Evolutionary conservation across 2,329 filamentous ascomycete genomes (phyloP).

Genomic region (Sarocladium oryzae): DNA sequence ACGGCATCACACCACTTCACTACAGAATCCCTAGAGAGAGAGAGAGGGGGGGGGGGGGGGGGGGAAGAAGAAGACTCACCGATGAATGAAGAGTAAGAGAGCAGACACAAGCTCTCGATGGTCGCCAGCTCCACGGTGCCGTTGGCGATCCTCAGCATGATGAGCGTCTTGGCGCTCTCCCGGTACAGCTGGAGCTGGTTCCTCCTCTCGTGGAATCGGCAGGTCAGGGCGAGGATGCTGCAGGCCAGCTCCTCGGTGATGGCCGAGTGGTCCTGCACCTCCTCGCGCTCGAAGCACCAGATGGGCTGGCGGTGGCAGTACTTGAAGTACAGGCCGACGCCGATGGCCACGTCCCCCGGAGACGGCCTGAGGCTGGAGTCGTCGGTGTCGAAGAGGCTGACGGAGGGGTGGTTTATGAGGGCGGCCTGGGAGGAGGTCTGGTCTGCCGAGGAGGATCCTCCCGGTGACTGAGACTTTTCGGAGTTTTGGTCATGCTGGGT

Average conservation of each 20-base stretch:
- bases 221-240: slow-evolving; percentile 33
- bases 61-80: slow-evolving; percentile 26
- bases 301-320: slow-evolving; percentile 37
- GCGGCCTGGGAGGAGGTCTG: slow-evolving; percentile 18
- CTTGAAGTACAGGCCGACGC: slow-evolving; percentile 34
- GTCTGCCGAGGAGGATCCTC: slow-evolving; percentile 12
- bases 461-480: slow-evolving; percentile 27
- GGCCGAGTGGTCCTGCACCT: slow-evolving; percentile 26
- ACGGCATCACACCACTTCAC: too few species aligned
- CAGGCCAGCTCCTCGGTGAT: slow-evolving; percentile 34
- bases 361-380: slow-evolving; percentile 22
- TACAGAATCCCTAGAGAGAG: background rate
- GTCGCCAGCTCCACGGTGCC: slow-evolving; percentile 42
- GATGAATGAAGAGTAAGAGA: slow-evolving; percentile 43
- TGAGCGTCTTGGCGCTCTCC: slow-evolving; percentile 33
- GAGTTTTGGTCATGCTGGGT: slow-evolving; percentile 13
- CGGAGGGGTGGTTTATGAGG: slow-evolving; percentile 18
- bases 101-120: slow-evolving; percentile 43
- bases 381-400: slow-evolving; percentile 21
- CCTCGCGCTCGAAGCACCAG: slow-evolving; percentile 38
- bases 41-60: too few species aligned
- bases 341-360: slow-evolving; percentile 25
- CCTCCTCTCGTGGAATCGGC: slow-evolving; percentile 30
- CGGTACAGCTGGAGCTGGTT: slow-evolving; percentile 27
- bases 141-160: slow-evolving; percentile 44